A percentile compares a stretch with the other conserved stretches of the same genome.
Conservation (phyloP, 164 flowering plant genomes). For the Warburgia ugandensis region DNA sequence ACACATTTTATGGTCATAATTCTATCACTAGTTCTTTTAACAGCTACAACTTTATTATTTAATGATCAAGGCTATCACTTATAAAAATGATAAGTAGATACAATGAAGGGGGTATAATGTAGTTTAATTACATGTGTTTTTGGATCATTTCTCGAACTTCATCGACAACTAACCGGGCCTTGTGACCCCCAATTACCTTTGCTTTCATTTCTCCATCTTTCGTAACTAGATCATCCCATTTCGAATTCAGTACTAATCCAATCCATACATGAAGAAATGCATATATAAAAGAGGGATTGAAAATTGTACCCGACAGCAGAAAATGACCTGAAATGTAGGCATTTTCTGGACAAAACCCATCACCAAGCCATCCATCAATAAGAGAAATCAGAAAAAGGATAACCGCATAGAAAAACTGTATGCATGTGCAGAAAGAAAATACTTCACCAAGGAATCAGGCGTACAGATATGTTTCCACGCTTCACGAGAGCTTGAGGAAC, state of each 20-base stretch:
- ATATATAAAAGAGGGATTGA: not conserved
- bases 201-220: slow-evolving; percentile 92
- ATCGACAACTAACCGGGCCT: slow-evolving; percentile 87
- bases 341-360: slow-evolving; percentile 54
- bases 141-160: slow-evolving; percentile 86
- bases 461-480: slow-evolving; percentile 87
- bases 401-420: not conserved
- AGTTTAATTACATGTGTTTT: slow-evolving; percentile 34
- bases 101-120: no score
- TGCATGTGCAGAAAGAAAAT: not conserved
- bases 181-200: slow-evolving; percentile 90
- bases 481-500: slow-evolving; percentile 82
- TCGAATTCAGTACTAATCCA: not conserved
- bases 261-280: no score
- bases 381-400: not conserved
- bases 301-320: no score
- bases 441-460: slow-evolving; percentile 5
- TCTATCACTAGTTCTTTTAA: no score
- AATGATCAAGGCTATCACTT: no score
- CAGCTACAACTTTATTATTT: no score
- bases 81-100: no score
- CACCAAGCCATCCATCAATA: not conserved
- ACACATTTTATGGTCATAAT: no score
- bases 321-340: slow-evolving; percentile 89
- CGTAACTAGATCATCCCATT: slow-evolving; percentile 41